A percentile compares a stretch with the other conserved stretches of the same genome.
These are phyloP conservation scores for Lentinus polychrous DNA, from an alignment of 1,284 basidiomycete species.

Conservation along the genomic window DNA sequence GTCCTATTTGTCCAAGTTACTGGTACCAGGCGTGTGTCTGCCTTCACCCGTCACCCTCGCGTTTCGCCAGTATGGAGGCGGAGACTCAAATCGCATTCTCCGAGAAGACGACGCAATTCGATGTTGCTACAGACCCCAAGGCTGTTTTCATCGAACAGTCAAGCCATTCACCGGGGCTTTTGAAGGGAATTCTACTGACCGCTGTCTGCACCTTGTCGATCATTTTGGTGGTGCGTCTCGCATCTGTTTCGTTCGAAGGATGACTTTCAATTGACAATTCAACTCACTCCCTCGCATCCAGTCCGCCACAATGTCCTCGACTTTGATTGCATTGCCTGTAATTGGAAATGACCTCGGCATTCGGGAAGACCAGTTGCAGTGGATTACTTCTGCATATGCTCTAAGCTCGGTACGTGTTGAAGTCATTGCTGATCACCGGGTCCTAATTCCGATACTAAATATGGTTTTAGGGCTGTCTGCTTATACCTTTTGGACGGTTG, in stretches of 20 bases:
- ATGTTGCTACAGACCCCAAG: no score
- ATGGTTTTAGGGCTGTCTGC: constrained; percentile 42
- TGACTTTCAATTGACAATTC: no score
- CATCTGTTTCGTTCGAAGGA: no score
- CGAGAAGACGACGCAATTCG: no score
- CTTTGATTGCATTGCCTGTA: constrained; percentile 44
- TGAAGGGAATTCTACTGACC: constrained; percentile 3
- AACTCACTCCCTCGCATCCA: constrained; percentile 7
- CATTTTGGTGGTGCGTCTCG: constrained; percentile 3
- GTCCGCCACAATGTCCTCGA: constrained; percentile 28
- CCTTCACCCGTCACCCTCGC: no score
- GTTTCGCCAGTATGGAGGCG: no score
- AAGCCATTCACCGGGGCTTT: background rate
- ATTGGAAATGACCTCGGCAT: constrained; percentile 43
- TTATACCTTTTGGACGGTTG: constrained; percentile 49
- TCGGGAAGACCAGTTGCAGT: constrained; percentile 40
- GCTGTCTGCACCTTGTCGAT: constrained; percentile 4
- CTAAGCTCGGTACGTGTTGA: constrained; percentile 36
- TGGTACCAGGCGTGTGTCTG: no score
- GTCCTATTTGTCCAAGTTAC: no score
- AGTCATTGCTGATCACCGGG: no score
- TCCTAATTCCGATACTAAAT: background rate
- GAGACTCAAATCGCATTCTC: no score
- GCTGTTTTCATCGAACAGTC: no score
- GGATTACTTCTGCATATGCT: constrained; percentile 53